Conservation (phyloP, 768 basidiomycete genomes). For the Cystofilobasidium bisporidii region DNA sequence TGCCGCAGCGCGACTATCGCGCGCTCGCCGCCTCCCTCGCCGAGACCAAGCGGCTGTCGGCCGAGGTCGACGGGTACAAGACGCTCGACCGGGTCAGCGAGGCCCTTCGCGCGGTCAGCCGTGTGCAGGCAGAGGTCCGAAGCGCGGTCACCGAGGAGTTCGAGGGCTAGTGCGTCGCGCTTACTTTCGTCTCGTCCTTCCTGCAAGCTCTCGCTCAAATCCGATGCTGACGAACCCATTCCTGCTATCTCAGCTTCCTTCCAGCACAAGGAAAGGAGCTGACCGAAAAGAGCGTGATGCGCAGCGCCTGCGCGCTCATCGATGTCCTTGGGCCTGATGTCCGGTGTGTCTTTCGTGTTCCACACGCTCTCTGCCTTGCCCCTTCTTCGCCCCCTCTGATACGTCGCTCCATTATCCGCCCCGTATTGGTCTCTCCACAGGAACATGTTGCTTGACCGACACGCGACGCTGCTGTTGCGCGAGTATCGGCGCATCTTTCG, state of each 20-base stretch:
- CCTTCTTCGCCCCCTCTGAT: neutral
- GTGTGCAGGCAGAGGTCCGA: conserved; percentile 71
- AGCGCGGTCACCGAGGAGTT: conserved; percentile 78
- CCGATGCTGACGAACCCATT: neutral
- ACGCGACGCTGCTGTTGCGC: conserved; percentile 77
- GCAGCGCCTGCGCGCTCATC: conserved; percentile 76
- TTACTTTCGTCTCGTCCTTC: neutral
- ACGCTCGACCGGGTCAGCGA: conserved; percentile 66
- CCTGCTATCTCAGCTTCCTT: conserved; percentile 52
- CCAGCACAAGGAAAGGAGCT: conserved; percentile 58
- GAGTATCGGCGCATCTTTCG: conserved; percentile 95
- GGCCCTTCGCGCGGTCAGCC: conserved; percentile 68
- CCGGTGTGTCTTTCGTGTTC: conserved; percentile 42
- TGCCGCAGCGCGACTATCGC: conserved; percentile 66
- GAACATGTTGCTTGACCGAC: conserved; percentile 69
- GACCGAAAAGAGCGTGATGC: conserved; percentile 55
- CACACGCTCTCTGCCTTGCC: neutral
- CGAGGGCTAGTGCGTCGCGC: conserved; percentile 67
- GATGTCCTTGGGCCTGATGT: conserved; percentile 82
- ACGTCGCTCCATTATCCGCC: neutral
- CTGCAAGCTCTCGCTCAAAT: neutral
- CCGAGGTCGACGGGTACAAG: conserved; percentile 67
- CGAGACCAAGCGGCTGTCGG: conserved; percentile 63
- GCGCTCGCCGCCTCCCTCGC: conserved; percentile 53
- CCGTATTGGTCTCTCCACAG: conserved; percentile 30